Conservation (phyloP, 805 yeast genomes). For the Tetrapisispora phaffii region DNA sequence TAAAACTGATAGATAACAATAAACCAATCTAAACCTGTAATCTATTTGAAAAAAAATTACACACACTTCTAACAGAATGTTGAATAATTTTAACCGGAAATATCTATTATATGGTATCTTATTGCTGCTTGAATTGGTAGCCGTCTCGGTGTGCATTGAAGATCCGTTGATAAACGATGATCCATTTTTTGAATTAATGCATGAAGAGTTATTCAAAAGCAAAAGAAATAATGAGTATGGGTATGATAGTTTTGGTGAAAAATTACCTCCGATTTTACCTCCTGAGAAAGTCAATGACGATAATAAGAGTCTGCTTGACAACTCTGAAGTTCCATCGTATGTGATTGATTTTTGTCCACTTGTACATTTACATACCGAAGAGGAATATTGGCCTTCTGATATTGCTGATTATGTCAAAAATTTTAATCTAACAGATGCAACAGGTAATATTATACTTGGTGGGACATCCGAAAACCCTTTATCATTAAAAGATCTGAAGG, state of each 20-base stretch:
- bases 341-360: slow-evolving; percentile 62
- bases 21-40: too few species aligned
- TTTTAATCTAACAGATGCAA: slow-evolving; percentile 46
- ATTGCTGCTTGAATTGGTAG: too few species aligned
- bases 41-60: too few species aligned
- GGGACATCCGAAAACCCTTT: slow-evolving; percentile 10
- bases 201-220: neutral
- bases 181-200: slow-evolving; percentile 1
- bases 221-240: neutral
- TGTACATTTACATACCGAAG: slow-evolving; percentile 84
- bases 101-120: neutral
- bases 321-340: slow-evolving; percentile 47
- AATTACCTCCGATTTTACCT: slow-evolving; percentile 21
- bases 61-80: too few species aligned
- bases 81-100: neutral
- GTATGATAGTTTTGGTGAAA: neutral
- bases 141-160: neutral
- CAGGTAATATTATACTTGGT: slow-evolving; percentile 32
- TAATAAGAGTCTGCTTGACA: slow-evolving; percentile 17
- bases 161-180: neutral
- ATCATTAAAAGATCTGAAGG: slow-evolving; percentile 21
- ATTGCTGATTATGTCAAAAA: slow-evolving; percentile 57
- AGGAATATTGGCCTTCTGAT: slow-evolving; percentile 76
- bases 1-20: too few species aligned
- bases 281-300: slow-evolving; percentile 21